Evolutionary conservation across 2,329 filamentous ascomycete species (phyloP), one percentile per base, ranked within the genome.

Genomic region (Calonectria pteridis): DNA sequence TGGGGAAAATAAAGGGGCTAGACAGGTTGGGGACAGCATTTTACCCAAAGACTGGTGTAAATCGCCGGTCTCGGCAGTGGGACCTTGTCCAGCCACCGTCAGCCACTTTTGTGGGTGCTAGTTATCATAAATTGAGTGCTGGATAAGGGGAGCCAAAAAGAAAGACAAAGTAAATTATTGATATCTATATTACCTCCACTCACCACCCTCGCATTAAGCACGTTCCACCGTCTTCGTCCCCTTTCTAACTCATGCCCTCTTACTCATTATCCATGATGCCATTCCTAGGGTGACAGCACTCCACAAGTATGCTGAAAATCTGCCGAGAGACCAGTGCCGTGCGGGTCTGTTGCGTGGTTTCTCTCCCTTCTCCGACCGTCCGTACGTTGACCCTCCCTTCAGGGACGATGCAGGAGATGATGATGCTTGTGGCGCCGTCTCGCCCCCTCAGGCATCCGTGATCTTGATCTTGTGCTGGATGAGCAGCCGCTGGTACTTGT

Each of bases 241-340:
- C 16, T 37, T 16, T 37, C n/a, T n/a, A 31, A 31, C 20, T 55
- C 31, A 58, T 6, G 29, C 53, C 28, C 53, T 58, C 31, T 23
- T 62, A 18, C 55, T 62, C 55, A 62, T 62, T 29, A 62, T 62
- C 55, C 55, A 62, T 28, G 55, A 62, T 40, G 55, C 55, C 55
- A 62, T 62, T 40, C 55, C 55, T 26, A 62, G 37, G 55, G 55
- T 62, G 55, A 62, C 55, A 37, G 55, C 55, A 62, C 55, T 62
- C 55, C 55, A 62, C 35, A 62, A 62, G 55, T 62, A 62, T 28
- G 33, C 35, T 28, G 55, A 40, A 16, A 62, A 28, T 40, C 33
- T 26, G 4, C 31, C n/a, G 4, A 62, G 33, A 40, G 55, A 62
- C 55, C 55, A 62, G 9, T 46, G 20, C 3, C 43, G 43, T n/a